Evolutionary conservation across 139 green algal genomes (phyloP).

Genomic region (Chlamydomonas sp.): DNA sequence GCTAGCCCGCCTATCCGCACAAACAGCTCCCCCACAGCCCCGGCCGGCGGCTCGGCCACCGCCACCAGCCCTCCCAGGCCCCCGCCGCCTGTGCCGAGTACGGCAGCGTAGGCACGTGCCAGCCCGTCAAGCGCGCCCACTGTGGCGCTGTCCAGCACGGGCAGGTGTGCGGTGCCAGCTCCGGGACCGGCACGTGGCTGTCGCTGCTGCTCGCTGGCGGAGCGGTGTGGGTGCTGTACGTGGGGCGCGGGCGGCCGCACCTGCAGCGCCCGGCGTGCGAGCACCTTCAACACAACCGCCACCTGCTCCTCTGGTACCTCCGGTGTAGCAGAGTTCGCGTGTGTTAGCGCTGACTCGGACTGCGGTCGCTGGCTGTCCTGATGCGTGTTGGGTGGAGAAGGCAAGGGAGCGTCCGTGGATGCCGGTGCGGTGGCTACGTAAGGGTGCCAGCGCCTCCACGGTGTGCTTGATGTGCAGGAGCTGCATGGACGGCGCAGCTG

Average conservation of each 20-base stretch:
- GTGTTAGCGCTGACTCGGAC: not conserved
- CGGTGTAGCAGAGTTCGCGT: no score
- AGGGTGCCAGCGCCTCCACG: constrained; percentile 10
- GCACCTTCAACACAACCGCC: not conserved
- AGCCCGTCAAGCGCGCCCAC: constrained; percentile 6
- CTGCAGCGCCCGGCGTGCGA: not conserved
- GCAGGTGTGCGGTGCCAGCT: not conserved
- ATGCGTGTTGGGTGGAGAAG: no score
- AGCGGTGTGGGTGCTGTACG: not conserved
- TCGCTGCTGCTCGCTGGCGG: not conserved
- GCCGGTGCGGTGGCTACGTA: not conserved
- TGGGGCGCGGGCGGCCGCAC: constrained; percentile 4
- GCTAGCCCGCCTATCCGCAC: not conserved
- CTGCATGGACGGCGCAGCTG: not conserved
- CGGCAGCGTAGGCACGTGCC: not conserved
- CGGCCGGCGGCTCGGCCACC: not conserved
- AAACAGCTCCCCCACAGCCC: constrained; percentile 3
- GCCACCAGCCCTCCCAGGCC: not conserved
- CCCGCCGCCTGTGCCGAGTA: not conserved
- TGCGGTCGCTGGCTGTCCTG: not conserved
- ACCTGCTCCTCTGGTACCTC: not conserved
- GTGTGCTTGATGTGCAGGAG: constrained; percentile 18
- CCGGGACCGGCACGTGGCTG: constrained; percentile 1
- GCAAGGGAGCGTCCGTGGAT: no score
- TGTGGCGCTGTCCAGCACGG: not conserved